Base-by-base conservation (phyloP, 2,329 filamentous ascomycete species). In the Calonectria crousiana region DNA sequence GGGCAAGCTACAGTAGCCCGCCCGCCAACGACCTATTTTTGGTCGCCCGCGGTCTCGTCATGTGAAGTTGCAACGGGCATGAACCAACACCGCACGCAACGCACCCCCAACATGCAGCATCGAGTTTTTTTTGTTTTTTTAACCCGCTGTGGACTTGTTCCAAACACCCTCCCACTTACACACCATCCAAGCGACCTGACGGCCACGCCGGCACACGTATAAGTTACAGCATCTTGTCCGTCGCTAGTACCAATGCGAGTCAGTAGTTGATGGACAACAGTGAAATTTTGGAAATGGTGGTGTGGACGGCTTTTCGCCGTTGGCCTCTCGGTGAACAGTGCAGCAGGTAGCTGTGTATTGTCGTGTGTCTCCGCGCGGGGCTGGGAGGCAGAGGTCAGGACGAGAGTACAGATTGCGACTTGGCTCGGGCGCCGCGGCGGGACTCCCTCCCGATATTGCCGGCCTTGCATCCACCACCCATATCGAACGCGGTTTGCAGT, bases 301-400 rank as follows among this genome's bases (percentile, higher is more conserved):
- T 76, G 73, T 77, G 69, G 74, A 78, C 78, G 76, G 75, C 71
- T 75, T 49, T 62, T 79, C 71, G 67, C 73, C 9, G 65, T 65
- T 73, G 75, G 67, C 69, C 77, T 76, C 77, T 70, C 70, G 72
- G 74, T 72, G 78, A 80, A 78, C 75, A 78, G 56, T 78, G 77
- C 73, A 75, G 67, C 32, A 69, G 69, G 53, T 58, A 72, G 76
- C 72, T 72, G 69, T 47, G 65, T 62, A 62, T 74, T 72, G 66
- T 72, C 73, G 56, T 51, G 34, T 67, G n/a, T 30, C 70, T 67
- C 67, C 78, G 71, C 75, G 71, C 52, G 49, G 75, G 58, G 71
- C 75, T 69, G 70, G 78, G 77, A 76, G 70, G 78, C 75, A 76
- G 66, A 73, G 75, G 62, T 69, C 77, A 76, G 68, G 68, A 52